Percentiles rank a stretch among this genome's conserved stretches.
Conservation (phyloP, 495 filamentous ascomycete genomes). For the Daldinia caldariorum region DNA sequence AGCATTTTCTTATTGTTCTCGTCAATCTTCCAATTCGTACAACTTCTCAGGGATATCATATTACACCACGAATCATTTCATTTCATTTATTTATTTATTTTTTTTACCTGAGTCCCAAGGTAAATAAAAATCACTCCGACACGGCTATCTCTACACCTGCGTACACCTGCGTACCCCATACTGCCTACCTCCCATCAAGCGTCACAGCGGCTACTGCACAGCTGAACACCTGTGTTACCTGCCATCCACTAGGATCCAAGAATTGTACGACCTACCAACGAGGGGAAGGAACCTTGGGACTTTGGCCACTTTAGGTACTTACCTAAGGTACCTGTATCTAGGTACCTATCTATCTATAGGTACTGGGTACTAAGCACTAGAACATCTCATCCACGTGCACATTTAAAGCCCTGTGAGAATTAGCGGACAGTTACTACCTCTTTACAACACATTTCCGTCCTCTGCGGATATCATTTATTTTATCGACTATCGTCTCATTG, state of each 20-base stretch:
- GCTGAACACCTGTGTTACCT: background rate
- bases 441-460: background rate
- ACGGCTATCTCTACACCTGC: background rate
- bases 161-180: background rate
- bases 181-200: too few relatives aligned
- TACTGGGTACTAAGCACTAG: background rate
- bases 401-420: background rate
- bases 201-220: background rate
- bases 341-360: too few relatives aligned
- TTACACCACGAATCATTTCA: background rate
- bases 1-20: background rate
- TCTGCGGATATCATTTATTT: background rate
- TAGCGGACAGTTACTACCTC: background rate
- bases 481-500: background rate
- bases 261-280: too few relatives aligned
- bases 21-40: background rate
- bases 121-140: too few relatives aligned
- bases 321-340: too few relatives aligned
- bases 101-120: too few relatives aligned
- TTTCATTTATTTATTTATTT: background rate
- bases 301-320: too few relatives aligned
- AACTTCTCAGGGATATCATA: background rate
- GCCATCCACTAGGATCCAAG: background rate
- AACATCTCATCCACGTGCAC: constrained; percentile 3
- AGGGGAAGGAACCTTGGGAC: too few relatives aligned